Percentiles rank a stretch among this genome's conserved stretches.
These are phyloP conservation scores for Caryocar brasiliense DNA, from an alignment of 441 rosid species.

Conservation along the genomic window DNA sequence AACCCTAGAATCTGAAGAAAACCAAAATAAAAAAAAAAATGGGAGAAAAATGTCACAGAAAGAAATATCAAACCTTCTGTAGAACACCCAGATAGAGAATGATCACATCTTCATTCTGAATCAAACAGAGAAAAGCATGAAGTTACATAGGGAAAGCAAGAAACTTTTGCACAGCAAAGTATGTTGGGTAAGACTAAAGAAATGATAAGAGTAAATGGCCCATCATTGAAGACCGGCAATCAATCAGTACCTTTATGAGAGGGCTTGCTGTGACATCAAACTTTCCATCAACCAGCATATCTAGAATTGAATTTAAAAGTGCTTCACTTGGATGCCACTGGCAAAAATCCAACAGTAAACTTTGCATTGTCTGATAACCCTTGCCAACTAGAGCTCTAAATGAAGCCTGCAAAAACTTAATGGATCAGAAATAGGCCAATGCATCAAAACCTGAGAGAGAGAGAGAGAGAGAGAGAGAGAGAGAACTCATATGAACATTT, in stretches of 20 bases:
- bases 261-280: constrained; percentile 65
- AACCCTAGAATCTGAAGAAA: background rate
- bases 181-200: background rate
- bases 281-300: constrained; percentile 97
- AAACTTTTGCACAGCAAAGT: no score
- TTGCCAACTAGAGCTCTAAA: constrained; percentile 93
- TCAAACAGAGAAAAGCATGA: constrained; percentile 21
- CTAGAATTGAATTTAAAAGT: constrained; percentile 81
- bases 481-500: background rate
- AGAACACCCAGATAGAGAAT: constrained; percentile 82
- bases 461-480: background rate
- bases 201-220: no score
- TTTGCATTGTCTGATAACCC: constrained; percentile 91
- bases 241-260: constrained; percentile 56
- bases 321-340: constrained; percentile 79
- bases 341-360: constrained; percentile 85
- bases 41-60: constrained; percentile 10
- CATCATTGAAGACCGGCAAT: no score
- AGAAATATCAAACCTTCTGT: constrained; percentile 79
- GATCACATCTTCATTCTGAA: constrained; percentile 97
- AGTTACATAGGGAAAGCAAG: constrained; percentile 14
- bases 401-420: constrained; percentile 48
- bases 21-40: background rate
- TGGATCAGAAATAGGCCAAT: background rate
- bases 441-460: background rate